Base-by-base conservation (phyloP, 306 rosid species). In the Vicia faba region DNA sequence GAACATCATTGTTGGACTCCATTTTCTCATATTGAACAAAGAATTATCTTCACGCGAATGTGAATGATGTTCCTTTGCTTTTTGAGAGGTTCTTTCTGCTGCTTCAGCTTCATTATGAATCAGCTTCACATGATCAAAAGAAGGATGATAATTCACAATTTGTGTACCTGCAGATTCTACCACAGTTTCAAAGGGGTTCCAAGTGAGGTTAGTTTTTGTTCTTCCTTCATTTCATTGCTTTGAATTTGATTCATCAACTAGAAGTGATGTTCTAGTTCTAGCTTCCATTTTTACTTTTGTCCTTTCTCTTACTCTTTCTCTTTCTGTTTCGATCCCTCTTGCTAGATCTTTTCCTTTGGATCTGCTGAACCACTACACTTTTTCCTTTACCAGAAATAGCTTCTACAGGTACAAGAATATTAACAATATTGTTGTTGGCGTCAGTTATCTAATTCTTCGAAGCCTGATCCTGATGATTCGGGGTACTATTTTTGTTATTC, bases 1-100 rank as follows among this genome's bases (percentile, higher is more conserved):
- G 82, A 86, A 68, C 48, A 69, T 64, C 54, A 86, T n/a, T 56
- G 80, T 64, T 12, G 86, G 83, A 82, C 80, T 83, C 95, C 95
- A 87, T 69, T 79, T 85, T 48, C 40, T 76, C 82, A 72, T 69
- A 26, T 40, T 64, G 78, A 74, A 65, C 55, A 78, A 68, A 50
- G 87, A 68, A 62, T 58, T 82, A 2, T 74, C 83, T 41, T 69
- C 85, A 5, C 11, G 61, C 0, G 25, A 23, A 26, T 77, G 66
- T 18, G 58, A 73, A 81, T 64, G 67, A 29, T 48, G 5, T 39
- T 80, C 83, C 64, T 72, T 78, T 8, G 81, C 45, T 15, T 58
- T 73, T 56, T 55, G 75, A 65, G 72, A 67, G 70, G 2, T 35
- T 59, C 12, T 69, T 70, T 81, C 77, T 1, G 0, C n/a, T n/a